phyloP scores from a whole-genome alignment of 306 rosid species.

The Medicago ruthenica region DNA sequence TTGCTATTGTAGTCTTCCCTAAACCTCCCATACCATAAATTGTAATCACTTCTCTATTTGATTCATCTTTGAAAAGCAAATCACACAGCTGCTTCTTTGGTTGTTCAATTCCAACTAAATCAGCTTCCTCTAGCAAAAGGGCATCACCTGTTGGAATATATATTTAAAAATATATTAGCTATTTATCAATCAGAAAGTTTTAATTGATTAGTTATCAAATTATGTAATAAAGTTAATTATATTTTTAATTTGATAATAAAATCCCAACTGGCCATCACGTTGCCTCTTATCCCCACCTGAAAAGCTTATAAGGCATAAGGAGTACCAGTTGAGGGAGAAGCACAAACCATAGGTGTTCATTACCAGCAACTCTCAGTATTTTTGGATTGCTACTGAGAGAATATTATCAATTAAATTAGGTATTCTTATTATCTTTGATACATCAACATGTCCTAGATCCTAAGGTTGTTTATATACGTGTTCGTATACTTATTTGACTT shows the following conservation, averaged over 20 bases:
- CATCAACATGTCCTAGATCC: background rate
- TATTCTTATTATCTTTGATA: background rate
- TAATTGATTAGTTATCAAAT: background rate
- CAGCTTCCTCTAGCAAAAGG: slow-evolving; percentile 66
- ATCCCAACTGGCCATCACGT: background rate
- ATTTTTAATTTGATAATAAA: no score
- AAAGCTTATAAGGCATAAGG: no score
- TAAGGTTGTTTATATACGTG: background rate
- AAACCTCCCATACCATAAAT: slow-evolving; percentile 64
- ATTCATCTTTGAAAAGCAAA: slow-evolving; percentile 53
- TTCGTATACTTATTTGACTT: background rate
- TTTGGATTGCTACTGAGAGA: no score
- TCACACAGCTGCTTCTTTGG: slow-evolving; percentile 53
- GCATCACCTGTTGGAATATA: slow-evolving; percentile 51
- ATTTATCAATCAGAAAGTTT: no score
- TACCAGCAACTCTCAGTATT: no score
- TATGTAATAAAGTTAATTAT: no score
- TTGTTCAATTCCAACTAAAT: slow-evolving; percentile 66
- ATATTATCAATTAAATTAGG: no score
- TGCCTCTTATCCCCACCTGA: no score
- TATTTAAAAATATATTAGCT: no score
- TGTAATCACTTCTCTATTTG: slow-evolving; percentile 51
- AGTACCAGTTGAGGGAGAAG: no score
- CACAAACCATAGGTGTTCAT: no score
- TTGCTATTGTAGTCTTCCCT: slow-evolving; percentile 64